Evolutionary conservation across 345 rosid species (phyloP).

Genomic region (Hibiscus syriacus): DNA sequence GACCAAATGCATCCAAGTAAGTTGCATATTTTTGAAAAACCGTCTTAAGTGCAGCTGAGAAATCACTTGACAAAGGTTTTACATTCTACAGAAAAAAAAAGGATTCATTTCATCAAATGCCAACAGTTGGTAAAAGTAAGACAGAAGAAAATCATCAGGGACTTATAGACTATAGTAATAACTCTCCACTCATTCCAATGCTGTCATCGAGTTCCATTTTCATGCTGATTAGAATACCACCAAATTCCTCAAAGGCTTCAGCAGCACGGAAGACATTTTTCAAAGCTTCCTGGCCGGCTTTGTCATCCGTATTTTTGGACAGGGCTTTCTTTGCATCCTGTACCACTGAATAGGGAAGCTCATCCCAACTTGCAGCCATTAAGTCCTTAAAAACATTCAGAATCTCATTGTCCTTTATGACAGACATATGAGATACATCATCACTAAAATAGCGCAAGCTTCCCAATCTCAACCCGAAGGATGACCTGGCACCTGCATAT

Average conservation of each 20-base stretch:
- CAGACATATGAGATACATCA: constrained; percentile 67
- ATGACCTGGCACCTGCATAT: constrained; percentile 37
- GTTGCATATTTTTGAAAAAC: constrained; percentile 52
- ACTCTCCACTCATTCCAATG: constrained; percentile 89
- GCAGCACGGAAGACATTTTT: constrained; percentile 66
- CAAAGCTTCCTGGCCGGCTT: constrained; percentile 67
- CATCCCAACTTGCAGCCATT: constrained; percentile 85
- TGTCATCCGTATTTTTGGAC: constrained; percentile 56
- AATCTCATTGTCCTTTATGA: constrained; percentile 47
- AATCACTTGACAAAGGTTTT: constrained; percentile 50
- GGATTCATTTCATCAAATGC: constrained; percentile 9
- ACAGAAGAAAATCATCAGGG: neutral
- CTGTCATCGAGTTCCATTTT: constrained; percentile 89
- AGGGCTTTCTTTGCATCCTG: constrained; percentile 48
- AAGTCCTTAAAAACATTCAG: constrained; percentile 60
- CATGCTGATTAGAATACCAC: constrained; percentile 55
- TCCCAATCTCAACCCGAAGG: constrained; percentile 41
- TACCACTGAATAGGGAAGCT: constrained; percentile 44
- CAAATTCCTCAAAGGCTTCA: constrained; percentile 85
- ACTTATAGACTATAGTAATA: constrained; percentile 16
- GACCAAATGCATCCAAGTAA: constrained; percentile 67
- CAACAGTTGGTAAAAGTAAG: neutral
- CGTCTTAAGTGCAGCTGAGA: constrained; percentile 41
- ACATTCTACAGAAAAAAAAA: constrained; percentile 40
- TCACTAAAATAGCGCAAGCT: constrained; percentile 46